Conservation (phyloP, 2,329 filamentous ascomycete genomes). For the Pseudogymnoascus sp. region DNA sequence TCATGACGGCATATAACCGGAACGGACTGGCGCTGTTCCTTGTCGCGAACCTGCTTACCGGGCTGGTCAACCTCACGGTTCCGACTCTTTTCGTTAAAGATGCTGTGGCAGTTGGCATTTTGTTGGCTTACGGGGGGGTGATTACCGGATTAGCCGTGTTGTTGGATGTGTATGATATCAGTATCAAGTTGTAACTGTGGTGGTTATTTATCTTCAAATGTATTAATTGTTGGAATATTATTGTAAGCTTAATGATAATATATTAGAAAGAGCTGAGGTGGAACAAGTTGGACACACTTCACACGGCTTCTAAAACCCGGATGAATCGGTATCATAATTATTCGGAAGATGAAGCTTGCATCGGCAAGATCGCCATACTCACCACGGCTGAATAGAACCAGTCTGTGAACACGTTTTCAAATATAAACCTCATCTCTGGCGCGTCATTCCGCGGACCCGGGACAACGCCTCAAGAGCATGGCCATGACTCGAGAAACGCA, state of each 20-base stretch:
- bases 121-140: slow-evolving; percentile 63
- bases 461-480: neutral
- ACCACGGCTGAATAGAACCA: neutral
- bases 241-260: neutral
- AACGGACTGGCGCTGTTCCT: slow-evolving; percentile 84
- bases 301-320: neutral
- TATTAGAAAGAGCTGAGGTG: neutral
- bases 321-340: neutral
- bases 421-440: neutral
- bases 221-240: neutral
- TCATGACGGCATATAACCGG: slow-evolving; percentile 79
- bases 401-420: neutral
- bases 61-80: slow-evolving; percentile 78
- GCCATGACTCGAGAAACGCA: neutral
- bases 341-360: neutral
- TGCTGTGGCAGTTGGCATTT: slow-evolving; percentile 60
- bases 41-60: slow-evolving; percentile 81
- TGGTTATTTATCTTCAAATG: neutral
- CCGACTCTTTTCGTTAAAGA: slow-evolving; percentile 69
- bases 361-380: neutral
- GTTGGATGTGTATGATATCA: slow-evolving; percentile 59
- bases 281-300: neutral
- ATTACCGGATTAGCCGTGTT: slow-evolving; percentile 62
- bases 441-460: neutral
- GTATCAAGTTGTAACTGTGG: slow-evolving; percentile 57